These are phyloP conservation scores for Scleroderma citrinum DNA, from an alignment of 768 basidiomycete genomes.

Conservation along the genomic window DNA sequence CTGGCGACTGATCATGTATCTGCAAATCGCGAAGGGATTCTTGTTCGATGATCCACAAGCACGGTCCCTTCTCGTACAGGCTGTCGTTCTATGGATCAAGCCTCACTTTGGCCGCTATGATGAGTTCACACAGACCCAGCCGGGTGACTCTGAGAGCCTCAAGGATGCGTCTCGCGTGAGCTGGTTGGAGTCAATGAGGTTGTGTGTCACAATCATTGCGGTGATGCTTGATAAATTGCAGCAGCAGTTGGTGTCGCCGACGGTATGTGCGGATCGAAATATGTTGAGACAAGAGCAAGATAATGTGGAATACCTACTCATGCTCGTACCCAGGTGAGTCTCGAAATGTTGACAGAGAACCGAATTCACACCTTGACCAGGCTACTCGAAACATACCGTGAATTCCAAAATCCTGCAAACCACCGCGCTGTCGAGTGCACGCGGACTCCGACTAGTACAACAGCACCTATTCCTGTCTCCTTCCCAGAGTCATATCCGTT, in stretches of 20 bases:
- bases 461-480: constrained; percentile 61
- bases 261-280: constrained; percentile 53
- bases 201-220: constrained; percentile 84
- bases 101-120: constrained; percentile 92
- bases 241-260: constrained; percentile 66
- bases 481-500: constrained; percentile 96
- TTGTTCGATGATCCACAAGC: constrained; percentile 80
- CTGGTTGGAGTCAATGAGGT: constrained; percentile 88
- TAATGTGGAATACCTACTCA: constrained; percentile 81
- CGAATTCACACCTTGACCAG: constrained; percentile 33
- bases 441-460: constrained; percentile 51
- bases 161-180: constrained; percentile 72
- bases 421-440: constrained; percentile 65
- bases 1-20: constrained; percentile 91
- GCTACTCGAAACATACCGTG: constrained; percentile 81
- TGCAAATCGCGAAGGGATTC: constrained; percentile 86
- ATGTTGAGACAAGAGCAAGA: constrained; percentile 79
- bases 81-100: constrained; percentile 90
- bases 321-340: constrained; percentile 76
- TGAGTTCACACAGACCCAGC: constrained; percentile 59
- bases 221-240: constrained; percentile 89
- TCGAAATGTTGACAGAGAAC: neutral
- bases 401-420: constrained; percentile 66
- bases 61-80: constrained; percentile 75
- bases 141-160: constrained; percentile 59